Percentiles rank a stretch among this genome's conserved stretches.
phyloP scores from a whole-genome alignment of 164 flowering plant species.

The Umbellularia californica region DNA sequence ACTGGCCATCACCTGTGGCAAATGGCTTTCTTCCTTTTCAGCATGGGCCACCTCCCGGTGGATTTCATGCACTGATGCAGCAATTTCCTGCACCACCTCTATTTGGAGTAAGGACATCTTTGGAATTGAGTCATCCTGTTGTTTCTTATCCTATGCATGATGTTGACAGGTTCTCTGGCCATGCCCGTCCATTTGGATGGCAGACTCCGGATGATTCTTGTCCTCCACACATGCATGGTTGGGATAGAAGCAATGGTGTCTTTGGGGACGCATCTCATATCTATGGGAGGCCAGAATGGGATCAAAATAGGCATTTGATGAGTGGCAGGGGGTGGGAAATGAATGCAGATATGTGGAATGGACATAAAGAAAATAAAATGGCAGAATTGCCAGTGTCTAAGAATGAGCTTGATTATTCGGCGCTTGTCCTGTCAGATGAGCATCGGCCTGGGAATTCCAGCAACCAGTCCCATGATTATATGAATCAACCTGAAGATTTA shows the following conservation, averaged over 20 bases:
- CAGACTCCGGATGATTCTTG: constrained; percentile 56
- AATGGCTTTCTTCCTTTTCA: constrained; percentile 81
- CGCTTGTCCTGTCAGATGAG: constrained; percentile 32
- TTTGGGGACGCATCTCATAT: constrained; percentile 59
- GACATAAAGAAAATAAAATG: constrained; percentile 42
- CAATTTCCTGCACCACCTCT: constrained; percentile 64
- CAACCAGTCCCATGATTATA: constrained; percentile 30
- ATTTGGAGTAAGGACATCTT: constrained; percentile 68
- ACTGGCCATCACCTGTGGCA: constrained; percentile 67
- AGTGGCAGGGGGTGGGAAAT: constrained; percentile 58
- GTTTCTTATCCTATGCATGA: constrained; percentile 66
- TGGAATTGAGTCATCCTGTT: constrained; percentile 66
- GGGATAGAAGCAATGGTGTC: constrained; percentile 65
- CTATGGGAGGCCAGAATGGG: constrained; percentile 70
- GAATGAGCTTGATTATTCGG: constrained; percentile 37
- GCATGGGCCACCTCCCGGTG: constrained; percentile 66
- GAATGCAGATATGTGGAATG: constrained; percentile 58
- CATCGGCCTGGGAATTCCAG: constrained; percentile 26
- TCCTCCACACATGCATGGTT: constrained; percentile 64
- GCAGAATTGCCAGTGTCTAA: constrained; percentile 37
- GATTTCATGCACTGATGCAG: constrained; percentile 61
- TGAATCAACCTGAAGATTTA: constrained; percentile 18
- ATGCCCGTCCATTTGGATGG: constrained; percentile 77
- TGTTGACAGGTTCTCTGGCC: constrained; percentile 63
- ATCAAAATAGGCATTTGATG: constrained; percentile 48